Base-by-base conservation (phyloP, 2,329 filamentous ascomycete genomes). In the Fusarium pilosicola region DNA sequence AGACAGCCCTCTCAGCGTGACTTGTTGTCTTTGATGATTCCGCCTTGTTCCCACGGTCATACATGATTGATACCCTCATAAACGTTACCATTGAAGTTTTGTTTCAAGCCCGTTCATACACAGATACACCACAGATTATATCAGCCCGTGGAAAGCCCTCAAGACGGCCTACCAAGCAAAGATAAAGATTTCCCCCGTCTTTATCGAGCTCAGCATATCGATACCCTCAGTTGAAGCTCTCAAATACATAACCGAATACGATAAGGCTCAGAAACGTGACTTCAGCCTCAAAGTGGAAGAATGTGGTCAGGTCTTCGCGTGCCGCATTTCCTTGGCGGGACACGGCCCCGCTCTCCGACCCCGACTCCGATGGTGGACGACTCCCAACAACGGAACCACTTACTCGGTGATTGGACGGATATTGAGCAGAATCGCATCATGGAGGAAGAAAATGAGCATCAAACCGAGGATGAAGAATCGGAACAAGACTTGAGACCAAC, bases 371-470 rank as follows among this genome's bases (percentile, higher is more conserved):
- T 55, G 24, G 52, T 51, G 30, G 49, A 75, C 46, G 52, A 62
- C 39, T 51, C 45, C 20, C 74, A 73, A 62, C 71, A 71, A 61
- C 74, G 63, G 39, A 55, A 60, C 36, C 63, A 65, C 17, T 65
- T 77, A n/a, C 73, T 77, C 20, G 65, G 58, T 51, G 65, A 73
- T 34, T 77, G 75, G 74, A 65, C 54, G 41, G 63, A 75, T 54
- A 36, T 57, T 38, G 75, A 69, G 22, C 67, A 74, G 30, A 55
- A 58, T 12, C 28, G 51, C 34, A 46, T 39, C 13, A 36, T 41
- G 4, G 38, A 52, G 10, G 58, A 32, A 44, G 65, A 17, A 20
- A 36, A 56, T 39, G 62, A 22, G 24, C 34, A 12, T 20, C 45
- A 48, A 22, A 9, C 34, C 6, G 54, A 54, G 22, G n/a, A 64